These are phyloP conservation scores for Blumeriella jaapii DNA, from an alignment of 2,329 filamentous ascomycete genomes.

Conservation along the genomic window DNA sequence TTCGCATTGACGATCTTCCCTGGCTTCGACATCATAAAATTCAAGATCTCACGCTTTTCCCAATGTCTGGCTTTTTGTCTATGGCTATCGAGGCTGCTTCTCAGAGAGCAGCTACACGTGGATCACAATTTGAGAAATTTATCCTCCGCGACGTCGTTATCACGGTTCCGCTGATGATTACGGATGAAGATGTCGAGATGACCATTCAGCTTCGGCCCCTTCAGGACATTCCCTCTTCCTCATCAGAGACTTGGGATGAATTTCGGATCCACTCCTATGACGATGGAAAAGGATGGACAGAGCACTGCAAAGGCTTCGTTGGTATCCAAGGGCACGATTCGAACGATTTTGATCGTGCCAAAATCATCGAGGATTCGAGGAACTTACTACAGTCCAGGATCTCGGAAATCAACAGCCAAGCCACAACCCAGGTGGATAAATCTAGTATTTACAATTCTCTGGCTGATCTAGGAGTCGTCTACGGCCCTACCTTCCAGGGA, in stretches of 20 bases:
- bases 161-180: conserved; percentile 35
- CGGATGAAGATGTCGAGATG: conserved; percentile 38
- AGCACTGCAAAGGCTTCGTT: conserved; percentile 44
- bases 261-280: conserved; percentile 46
- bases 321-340: conserved; percentile 29
- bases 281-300: conserved; percentile 41
- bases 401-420: conserved; percentile 23
- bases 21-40: conserved; percentile 35
- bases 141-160: conserved; percentile 38
- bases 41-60: conserved; percentile 24
- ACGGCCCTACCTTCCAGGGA: conserved; percentile 41
- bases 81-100: conserved; percentile 28
- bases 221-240: conserved; percentile 31
- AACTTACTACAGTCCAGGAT: conserved; percentile 25
- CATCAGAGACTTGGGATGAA: conserved; percentile 39
- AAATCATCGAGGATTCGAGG: conserved; percentile 1
- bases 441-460: conserved; percentile 36
- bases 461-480: conserved; percentile 36
- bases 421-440: conserved; percentile 24
- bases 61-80: conserved; percentile 27
- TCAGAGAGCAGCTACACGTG: conserved; percentile 20
- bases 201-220: conserved; percentile 36
- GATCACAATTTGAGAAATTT: conserved; percentile 31
- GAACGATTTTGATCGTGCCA: conserved; percentile 30
- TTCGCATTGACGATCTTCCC: conserved; percentile 28